Base-by-base conservation (phyloP, 257 asterid species). In the Primulina tabacum region DNA sequence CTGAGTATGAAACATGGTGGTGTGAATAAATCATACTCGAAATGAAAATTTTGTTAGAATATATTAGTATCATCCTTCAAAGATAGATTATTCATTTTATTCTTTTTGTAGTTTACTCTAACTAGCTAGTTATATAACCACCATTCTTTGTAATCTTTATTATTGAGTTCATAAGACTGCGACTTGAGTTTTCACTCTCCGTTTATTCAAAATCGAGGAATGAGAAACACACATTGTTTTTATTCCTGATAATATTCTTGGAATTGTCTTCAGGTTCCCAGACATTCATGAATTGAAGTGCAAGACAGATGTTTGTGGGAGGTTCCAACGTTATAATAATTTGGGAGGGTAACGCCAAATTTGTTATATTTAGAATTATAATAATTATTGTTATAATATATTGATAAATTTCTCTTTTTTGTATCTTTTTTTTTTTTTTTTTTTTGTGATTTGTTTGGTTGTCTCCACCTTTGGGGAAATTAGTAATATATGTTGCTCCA, bases 191-290 rank as follows among this genome's bases (percentile, higher is more conserved):
- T 24, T 24, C 26, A 24, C 26, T 24, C 26, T 24, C 26, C 26
- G 26, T 24, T 24, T 24, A 1, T 0, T 24, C 26, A 24, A 1
- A 24, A 24, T 24, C 26, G 1, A 43, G n/a, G 55, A 12, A n/a
- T 4, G n/a, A 3, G 55, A 6, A 43, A 18, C 5, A 43, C n/a
- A 43, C 6, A 43, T 11, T 43, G 53, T 12, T 43, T 4, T 38
- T 10, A 7, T 50, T 17, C 21, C 3, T 50, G 8, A 50, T 14
- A 14, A 17, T 50, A 4, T 56, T 28, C 29, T 21, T 74, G 30
- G 7, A 35, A 35, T 57, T 64, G 50, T 76, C 76, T 61, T 64
- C 84, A 82, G 86, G 84, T 82, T 65, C 82, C 84, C 57, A 82
- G 78, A 81, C 65, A 76, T 52, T 70, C 73, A 64, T 79, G 78